A percentile compares a stretch with the other conserved stretches of the same genome.
These are phyloP conservation scores for Penicillium samsonianum DNA, from an alignment of 495 filamentous ascomycete species.

Conservation along the genomic window DNA sequence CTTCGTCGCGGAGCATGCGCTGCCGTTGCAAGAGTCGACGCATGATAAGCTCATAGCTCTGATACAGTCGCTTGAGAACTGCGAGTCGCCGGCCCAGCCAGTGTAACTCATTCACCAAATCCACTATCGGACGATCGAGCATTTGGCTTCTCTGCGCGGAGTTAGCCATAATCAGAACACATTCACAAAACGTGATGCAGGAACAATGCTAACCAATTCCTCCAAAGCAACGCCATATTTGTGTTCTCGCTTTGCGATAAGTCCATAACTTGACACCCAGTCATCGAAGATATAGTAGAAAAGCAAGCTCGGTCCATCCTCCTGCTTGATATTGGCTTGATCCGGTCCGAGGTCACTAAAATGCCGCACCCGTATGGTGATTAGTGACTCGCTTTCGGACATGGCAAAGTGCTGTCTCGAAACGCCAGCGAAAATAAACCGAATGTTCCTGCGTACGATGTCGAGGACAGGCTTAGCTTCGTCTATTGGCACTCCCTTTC, in stretches of 20 bases:
- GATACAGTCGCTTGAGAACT: slow-evolving; percentile 72
- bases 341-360: slow-evolving; percentile 35
- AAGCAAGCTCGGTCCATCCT: slow-evolving; percentile 71
- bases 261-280: slow-evolving; percentile 69
- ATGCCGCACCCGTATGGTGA: slow-evolving; percentile 54
- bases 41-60: slow-evolving; percentile 78
- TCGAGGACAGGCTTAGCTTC: slow-evolving; percentile 45
- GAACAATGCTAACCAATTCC: slow-evolving; percentile 48
- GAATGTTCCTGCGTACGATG: slow-evolving; percentile 65
- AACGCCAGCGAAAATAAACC: slow-evolving; percentile 70
- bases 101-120: slow-evolving; percentile 70
- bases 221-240: slow-evolving; percentile 61
- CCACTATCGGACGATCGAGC: slow-evolving; percentile 58
- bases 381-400: slow-evolving; percentile 47
- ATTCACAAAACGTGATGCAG: not conserved
- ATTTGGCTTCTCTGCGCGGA: slow-evolving; percentile 53
- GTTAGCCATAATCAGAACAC: slow-evolving; percentile 2
- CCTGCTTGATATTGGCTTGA: slow-evolving; percentile 44
- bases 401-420: slow-evolving; percentile 51
- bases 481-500: slow-evolving; percentile 29
- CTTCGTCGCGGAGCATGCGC: slow-evolving; percentile 43
- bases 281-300: slow-evolving; percentile 91
- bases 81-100: slow-evolving; percentile 66
- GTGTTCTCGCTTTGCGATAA: slow-evolving; percentile 62
- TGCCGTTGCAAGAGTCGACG: slow-evolving; percentile 64